phyloP scores from a whole-genome alignment of 116 monocot species.

The Cymodocea nodosa region DNA sequence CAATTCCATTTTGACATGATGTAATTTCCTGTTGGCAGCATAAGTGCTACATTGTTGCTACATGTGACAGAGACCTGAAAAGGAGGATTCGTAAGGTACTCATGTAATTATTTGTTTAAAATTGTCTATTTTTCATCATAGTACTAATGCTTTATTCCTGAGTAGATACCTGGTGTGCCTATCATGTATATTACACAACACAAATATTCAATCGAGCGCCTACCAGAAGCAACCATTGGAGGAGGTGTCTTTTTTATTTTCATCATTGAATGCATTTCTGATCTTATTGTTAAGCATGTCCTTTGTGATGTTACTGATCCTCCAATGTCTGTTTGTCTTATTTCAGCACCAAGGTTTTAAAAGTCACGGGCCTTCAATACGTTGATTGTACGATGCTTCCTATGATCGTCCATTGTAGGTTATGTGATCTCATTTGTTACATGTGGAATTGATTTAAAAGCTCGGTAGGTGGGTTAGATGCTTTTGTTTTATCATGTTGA shows the following conservation, averaged over 20 bases:
- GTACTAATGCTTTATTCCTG: background rate
- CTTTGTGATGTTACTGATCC: background rate
- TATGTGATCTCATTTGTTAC: too few species aligned
- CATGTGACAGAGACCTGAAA: conserved; percentile 97
- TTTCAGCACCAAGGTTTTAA: conserved; percentile 12
- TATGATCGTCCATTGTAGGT: too few species aligned
- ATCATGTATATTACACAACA: conserved; percentile 85
- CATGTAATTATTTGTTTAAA: too few species aligned
- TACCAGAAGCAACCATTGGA: conserved; percentile 81
- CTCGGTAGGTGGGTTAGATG: too few species aligned
- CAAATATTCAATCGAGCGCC: conserved; percentile 65
- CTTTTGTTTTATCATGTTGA: too few species aligned
- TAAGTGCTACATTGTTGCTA: conserved; percentile 99
- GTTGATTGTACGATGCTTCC: too few species aligned
- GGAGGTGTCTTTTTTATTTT: conserved; percentile 33
- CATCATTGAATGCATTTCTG: background rate
- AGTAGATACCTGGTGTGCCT: conserved; percentile 68
- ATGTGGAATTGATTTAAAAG: too few species aligned
- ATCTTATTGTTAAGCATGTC: background rate
- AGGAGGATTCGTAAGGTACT: conserved; percentile 92
- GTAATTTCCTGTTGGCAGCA: conserved; percentile 35
- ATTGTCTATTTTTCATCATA: background rate
- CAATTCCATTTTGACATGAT: background rate
- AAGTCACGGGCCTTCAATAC: background rate
- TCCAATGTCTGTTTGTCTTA: background rate